A percentile compares a stretch with the other conserved stretches of the same genome.
These are phyloP conservation scores for Magnaporthales sp. DNA, from an alignment of 2,329 filamentous ascomycete species.

Conservation along the genomic window DNA sequence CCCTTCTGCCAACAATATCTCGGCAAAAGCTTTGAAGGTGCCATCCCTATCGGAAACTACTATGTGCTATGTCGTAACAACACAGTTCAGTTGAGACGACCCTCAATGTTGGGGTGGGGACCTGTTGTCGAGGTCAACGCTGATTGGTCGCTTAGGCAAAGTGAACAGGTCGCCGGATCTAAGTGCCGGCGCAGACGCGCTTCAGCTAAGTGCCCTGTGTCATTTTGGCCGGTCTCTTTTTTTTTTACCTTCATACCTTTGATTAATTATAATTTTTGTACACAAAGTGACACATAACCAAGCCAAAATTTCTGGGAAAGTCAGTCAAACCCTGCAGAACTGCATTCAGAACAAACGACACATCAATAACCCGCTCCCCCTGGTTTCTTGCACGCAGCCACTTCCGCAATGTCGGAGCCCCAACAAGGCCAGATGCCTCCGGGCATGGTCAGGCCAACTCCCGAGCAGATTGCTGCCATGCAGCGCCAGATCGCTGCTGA, in stretches of 20 bases:
- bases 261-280: background rate
- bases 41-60: background rate
- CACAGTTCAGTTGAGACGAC: no score
- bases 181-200: background rate
- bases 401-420: slow-evolving; percentile 16
- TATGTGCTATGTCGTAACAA: background rate
- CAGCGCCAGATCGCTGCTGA: slow-evolving; percentile 75
- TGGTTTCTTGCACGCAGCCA: background rate
- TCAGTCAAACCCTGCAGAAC: background rate
- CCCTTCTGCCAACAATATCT: no score
- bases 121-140: background rate
- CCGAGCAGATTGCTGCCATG: slow-evolving; percentile 79
- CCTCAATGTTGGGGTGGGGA: background rate
- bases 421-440: slow-evolving; percentile 16
- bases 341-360: background rate
- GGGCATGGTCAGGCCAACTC: slow-evolving; percentile 48
- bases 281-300: background rate
- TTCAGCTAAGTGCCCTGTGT: background rate
- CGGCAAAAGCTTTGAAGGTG: no score
- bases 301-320: background rate
- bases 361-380: background rate
- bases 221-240: no score
- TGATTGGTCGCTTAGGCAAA: background rate
- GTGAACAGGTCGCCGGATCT: background rate
- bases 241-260: background rate